Evolutionary conservation across 2,329 filamentous ascomycete genomes (phyloP).

Genomic region (Ceratocystis cubensis): DNA sequence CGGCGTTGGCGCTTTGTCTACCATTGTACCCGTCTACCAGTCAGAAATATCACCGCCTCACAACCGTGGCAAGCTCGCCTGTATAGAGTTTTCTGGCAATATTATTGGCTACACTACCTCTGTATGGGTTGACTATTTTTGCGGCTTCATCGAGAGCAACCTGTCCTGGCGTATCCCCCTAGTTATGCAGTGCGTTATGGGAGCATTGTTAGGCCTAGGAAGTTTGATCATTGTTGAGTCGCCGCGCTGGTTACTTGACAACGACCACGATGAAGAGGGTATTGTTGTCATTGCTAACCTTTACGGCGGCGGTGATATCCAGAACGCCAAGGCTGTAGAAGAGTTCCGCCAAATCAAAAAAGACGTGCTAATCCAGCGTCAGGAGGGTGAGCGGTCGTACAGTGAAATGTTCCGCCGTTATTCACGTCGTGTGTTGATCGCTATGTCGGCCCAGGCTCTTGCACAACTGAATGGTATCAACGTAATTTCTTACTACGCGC

Average conservation of each 20-base stretch:
- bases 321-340: constrained; percentile 80
- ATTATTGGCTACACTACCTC: constrained; percentile 92
- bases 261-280: constrained; percentile 95
- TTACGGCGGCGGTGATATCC: constrained; percentile 90
- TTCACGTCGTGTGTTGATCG: constrained; percentile 84
- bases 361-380: constrained; percentile 82
- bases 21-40: constrained; percentile 87
- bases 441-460: constrained; percentile 93
- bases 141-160: constrained; percentile 74
- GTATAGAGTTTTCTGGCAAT: constrained; percentile 96
- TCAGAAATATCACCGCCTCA: constrained; percentile 94
- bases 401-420: constrained; percentile 90
- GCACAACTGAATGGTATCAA: constrained; percentile 98
- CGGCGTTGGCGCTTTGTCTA: constrained; percentile 77
- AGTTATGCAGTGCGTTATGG: constrained; percentile 90
- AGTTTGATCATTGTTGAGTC: constrained; percentile 94
- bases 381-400: constrained; percentile 90
- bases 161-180: constrained; percentile 85
- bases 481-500: constrained; percentile 97
- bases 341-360: constrained; percentile 99
- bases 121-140: constrained; percentile 98
- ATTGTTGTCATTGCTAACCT: constrained; percentile 97
- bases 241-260: constrained; percentile 93
- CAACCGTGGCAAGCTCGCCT: constrained; percentile 87
- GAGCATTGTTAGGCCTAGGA: constrained; percentile 67